phyloP scores from a whole-genome alignment of 768 basidiomycete species.

The Phallus indusiatus region DNA sequence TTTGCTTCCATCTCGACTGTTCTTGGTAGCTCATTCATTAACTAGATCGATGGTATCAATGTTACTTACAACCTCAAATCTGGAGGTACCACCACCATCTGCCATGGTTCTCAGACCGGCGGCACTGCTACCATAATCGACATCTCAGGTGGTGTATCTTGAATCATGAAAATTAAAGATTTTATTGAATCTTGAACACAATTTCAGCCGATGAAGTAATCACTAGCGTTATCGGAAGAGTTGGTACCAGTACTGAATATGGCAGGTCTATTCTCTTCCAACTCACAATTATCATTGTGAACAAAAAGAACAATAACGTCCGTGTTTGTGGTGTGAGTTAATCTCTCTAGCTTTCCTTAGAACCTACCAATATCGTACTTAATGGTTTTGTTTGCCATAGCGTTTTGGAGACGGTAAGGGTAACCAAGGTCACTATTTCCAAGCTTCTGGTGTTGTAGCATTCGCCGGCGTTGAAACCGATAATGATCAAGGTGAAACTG shows the following conservation, averaged over 20 bases:
- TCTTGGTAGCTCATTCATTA: not conserved
- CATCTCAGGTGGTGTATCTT: not conserved
- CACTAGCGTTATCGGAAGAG: not conserved
- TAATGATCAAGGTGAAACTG: not conserved
- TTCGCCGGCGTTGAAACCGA: not conserved
- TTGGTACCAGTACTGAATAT: not conserved
- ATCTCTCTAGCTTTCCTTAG: not conserved
- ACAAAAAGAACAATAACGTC: not conserved
- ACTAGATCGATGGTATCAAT: not conserved
- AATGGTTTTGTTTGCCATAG: not conserved
- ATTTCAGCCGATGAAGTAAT: not conserved
- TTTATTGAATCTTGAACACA: not conserved
- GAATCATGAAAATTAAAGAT: not conserved
- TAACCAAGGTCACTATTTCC: not conserved
- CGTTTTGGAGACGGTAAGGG: not conserved
- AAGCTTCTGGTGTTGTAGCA: not conserved
- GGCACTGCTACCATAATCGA: not conserved
- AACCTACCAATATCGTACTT: not conserved
- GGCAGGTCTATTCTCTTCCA: not conserved
- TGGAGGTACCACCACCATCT: not conserved
- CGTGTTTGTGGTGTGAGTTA: not conserved
- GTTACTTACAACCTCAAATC: not conserved
- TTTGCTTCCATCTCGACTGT: not conserved
- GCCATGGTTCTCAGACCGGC: not conserved
- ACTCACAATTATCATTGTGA: not conserved